phyloP scores from a whole-genome alignment of 1,284 basidiomycete genomes.

The Earliella scabrosa region DNA sequence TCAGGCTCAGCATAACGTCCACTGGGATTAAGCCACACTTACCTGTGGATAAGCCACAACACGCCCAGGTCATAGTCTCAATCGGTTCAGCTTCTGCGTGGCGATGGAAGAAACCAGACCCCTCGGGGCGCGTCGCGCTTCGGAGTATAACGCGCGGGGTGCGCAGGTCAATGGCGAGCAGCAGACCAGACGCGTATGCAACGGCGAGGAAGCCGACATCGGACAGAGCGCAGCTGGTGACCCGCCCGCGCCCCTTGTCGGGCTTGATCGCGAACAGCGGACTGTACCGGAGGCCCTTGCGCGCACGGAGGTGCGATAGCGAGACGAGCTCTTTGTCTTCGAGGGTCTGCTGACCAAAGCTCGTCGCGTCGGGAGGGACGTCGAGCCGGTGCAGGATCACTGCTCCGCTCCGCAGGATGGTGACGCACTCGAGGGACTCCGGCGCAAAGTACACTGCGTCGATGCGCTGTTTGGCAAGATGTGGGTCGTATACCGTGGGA shows the following conservation, averaged over 20 bases:
- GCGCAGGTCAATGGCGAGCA: slow-evolving; percentile 74
- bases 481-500: slow-evolving; percentile 28
- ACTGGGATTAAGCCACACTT: no score
- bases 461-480: slow-evolving; percentile 42
- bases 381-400: slow-evolving; percentile 64
- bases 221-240: slow-evolving; percentile 62
- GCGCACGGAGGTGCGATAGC: slow-evolving; percentile 47
- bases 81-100: slow-evolving; percentile 41
- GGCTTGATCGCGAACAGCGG: slow-evolving; percentile 67
- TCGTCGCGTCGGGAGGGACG: slow-evolving; percentile 32
- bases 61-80: slow-evolving; percentile 66
- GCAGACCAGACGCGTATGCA: slow-evolving; percentile 61
- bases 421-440: slow-evolving; percentile 70
- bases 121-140: slow-evolving; percentile 36
- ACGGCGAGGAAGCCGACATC: slow-evolving; percentile 81
- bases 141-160: slow-evolving; percentile 67
- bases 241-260: slow-evolving; percentile 43
- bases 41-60: slow-evolving; percentile 40
- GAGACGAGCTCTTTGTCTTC: slow-evolving; percentile 51
- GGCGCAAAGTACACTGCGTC: slow-evolving; percentile 61
- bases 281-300: slow-evolving; percentile 50
- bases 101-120: slow-evolving; percentile 36
- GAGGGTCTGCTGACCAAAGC: slow-evolving; percentile 29
- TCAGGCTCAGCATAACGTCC: neutral
- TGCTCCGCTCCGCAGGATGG: slow-evolving; percentile 69